Base-by-base conservation (phyloP, 2,329 filamentous ascomycete species). In the Lachnellula suecica region DNA sequence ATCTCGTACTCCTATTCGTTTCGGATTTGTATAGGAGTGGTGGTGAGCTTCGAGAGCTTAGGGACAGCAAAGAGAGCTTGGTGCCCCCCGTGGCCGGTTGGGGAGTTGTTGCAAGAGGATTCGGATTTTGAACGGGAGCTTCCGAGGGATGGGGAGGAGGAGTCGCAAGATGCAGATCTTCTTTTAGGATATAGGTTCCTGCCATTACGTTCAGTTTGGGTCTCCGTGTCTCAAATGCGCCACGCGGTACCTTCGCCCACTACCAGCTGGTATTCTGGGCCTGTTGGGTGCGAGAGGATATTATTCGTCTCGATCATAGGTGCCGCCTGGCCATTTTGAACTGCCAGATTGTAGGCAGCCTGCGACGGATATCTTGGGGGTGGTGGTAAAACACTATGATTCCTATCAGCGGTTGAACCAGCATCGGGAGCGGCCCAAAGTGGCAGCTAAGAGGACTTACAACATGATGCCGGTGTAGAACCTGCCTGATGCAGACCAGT, bases 141-240 rank as follows among this genome's bases (percentile, higher is more conserved):
- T 99, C 94, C 56, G 92, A 96, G 20, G 94, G 94, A 72, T 99
- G 94, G 13, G 92, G 92, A 58, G 93, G 93, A 51, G 94, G 94
- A 29, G 92, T 97, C 41, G 94, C 93, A 52, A 99, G 85, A 61
- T 91, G 88, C 24, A 99, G 76, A 69, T 96, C 90, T 72, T 99
- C 93, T 69, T 91, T 88, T 40, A 97, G 82, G 20, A 89, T 80
- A 67, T 99, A 99, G 56, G 89, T 93, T 65, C 92, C 91, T 94
- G 62, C 48, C 29, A 40, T 35, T 42, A 20, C 44, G 13, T 45
- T 66, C 47, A 63, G 54, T 45, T 35, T 19, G 34, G 27, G 31
- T 44, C 23, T 19, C 22, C 37, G 8, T 17, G 19, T 19, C 7
- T 34, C 22, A 13, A 35, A 51, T 52, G 51, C 48, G 52, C 54